Conservation (phyloP, 139 green algal genomes). For the Volvox africanus region DNA sequence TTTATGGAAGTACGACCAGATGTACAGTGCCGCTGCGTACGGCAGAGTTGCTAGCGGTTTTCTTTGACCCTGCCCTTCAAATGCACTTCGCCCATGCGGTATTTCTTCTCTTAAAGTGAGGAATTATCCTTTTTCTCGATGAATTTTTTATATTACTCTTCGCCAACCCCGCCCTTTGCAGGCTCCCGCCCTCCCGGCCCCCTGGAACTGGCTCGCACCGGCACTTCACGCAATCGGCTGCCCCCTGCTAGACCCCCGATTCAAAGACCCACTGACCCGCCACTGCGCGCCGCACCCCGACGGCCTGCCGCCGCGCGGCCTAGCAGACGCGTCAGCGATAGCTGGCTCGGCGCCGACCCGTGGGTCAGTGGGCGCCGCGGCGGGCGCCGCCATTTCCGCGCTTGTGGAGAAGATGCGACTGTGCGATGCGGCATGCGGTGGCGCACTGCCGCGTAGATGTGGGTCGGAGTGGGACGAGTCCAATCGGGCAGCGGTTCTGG, state of each 20-base stretch:
- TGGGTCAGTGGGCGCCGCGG: not conserved
- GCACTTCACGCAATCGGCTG: slow-evolving; percentile 47
- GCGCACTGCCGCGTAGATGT: not conserved
- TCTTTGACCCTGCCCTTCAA: too few species aligned
- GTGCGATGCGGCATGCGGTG: slow-evolving; percentile 34
- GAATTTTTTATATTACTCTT: too few species aligned
- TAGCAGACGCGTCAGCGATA: not conserved
- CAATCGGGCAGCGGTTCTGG: slow-evolving; percentile 42
- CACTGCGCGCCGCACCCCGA: slow-evolving; percentile 7
- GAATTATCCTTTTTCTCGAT: too few species aligned
- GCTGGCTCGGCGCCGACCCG: not conserved
- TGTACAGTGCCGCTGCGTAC: too few species aligned
- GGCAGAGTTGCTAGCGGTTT: too few species aligned
- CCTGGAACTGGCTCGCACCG: slow-evolving; percentile 61
- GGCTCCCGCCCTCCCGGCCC: slow-evolving; percentile 39
- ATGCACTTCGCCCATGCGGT: too few species aligned
- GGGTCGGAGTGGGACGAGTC: slow-evolving; percentile 17
- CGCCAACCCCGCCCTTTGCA: not conserved
- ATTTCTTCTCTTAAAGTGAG: too few species aligned
- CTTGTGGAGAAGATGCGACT: slow-evolving; percentile 52
- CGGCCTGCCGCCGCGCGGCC: not conserved
- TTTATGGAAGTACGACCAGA: too few species aligned
- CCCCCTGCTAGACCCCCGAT: slow-evolving; percentile 65
- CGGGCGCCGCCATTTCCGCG: slow-evolving; percentile 5
- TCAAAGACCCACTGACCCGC: not conserved